Evolutionary conservation across 768 basidiomycete species (phyloP).

Genomic region (Leccinum pellstonianum): DNA sequence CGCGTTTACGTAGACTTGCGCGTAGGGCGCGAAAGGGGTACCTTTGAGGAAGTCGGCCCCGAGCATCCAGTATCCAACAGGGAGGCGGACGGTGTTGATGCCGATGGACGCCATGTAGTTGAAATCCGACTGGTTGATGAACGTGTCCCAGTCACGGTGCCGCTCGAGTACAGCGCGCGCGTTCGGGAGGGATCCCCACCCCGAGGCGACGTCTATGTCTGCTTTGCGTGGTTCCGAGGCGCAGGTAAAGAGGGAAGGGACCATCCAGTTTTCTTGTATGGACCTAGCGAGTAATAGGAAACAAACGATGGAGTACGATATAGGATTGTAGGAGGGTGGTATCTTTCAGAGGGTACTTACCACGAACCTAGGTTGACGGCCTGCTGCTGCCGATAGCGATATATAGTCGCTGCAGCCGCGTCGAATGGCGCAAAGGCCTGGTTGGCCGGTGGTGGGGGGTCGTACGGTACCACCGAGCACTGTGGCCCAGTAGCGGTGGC

Average conservation of each 20-base stretch:
- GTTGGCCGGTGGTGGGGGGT: too few species aligned
- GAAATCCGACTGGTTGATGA: slow-evolving; percentile 66
- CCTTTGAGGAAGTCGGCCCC: slow-evolving; percentile 32
- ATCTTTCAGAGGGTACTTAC: not conserved
- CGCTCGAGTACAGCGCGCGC: slow-evolving; percentile 57
- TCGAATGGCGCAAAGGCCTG: too few species aligned
- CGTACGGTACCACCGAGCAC: too few species aligned
- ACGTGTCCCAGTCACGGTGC: slow-evolving; percentile 80
- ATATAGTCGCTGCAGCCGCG: too few species aligned
- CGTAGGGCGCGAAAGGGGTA: slow-evolving; percentile 39
- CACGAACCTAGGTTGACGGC: too few species aligned
- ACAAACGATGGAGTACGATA: not conserved
- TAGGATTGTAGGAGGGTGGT: not conserved
- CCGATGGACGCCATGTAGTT: slow-evolving; percentile 55
- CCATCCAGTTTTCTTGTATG: slow-evolving; percentile 76
- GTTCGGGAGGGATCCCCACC: slow-evolving; percentile 37
- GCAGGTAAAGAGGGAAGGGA: slow-evolving; percentile 60
- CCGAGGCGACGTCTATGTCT: slow-evolving; percentile 66
- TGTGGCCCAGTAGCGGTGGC: too few species aligned
- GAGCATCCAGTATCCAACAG: slow-evolving; percentile 54
- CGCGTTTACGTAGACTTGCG: slow-evolving; percentile 44
- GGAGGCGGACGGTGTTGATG: slow-evolving; percentile 63
- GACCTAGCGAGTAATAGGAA: slow-evolving; percentile 43
- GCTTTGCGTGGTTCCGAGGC: slow-evolving; percentile 50
- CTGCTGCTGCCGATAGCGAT: too few species aligned